Base-by-base conservation (phyloP, 352 stramenopile genomes). In the Chrysophaeum taylorii region DNA sequence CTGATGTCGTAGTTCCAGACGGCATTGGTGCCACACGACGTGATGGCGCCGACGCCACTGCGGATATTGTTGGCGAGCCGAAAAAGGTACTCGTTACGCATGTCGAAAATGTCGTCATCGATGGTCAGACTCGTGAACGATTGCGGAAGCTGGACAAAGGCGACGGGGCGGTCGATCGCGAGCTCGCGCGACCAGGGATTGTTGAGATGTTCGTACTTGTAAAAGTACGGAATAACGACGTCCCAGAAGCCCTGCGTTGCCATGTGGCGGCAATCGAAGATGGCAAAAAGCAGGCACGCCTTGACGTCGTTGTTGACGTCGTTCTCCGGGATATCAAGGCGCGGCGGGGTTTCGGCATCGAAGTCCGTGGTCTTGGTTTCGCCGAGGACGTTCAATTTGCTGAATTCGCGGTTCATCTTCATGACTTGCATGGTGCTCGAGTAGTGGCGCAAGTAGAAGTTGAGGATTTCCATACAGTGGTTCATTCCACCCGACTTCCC, bases 231-330 rank as follows among this genome's bases (percentile, higher is more conserved):
- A 25, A 64, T 33, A 25, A 64, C n/a, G 29, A 33, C 27, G 33
- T 64, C 53, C 53, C 53, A 64, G n/a, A n/a, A n/a, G 29, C 53
- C 53, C 29, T 64, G 27, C 29, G 33, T 37, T 33, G 53, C 53
- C 53, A 64, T 64, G 53, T 64, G 53, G 29, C 53, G 53, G n/a
- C 53, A 64, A n/a, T 64, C 53, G n/a, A 64, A 64, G 33, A 64
- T 64, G 29, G 53, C 53, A 25, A 64, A 64, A 18, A 64, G 53
- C 33, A 64, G 12, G 33, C 41, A 33, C 4, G 29, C 45, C 9
- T 57, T 33, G 53, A 64, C 53, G 7, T 39, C 7, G 29, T 35
- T 5, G n/a, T n/a, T n/a, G n/a, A n/a, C n/a, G n/a, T n/a, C n/a
- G n/a, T n/a, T n/a, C n/a, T n/a, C n/a, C n/a, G n/a, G n/a, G n/a